Evolutionary conservation across 371 early-diverging fungal genomes (phyloP).

Genomic region (Sporodiniella umbellata): DNA sequence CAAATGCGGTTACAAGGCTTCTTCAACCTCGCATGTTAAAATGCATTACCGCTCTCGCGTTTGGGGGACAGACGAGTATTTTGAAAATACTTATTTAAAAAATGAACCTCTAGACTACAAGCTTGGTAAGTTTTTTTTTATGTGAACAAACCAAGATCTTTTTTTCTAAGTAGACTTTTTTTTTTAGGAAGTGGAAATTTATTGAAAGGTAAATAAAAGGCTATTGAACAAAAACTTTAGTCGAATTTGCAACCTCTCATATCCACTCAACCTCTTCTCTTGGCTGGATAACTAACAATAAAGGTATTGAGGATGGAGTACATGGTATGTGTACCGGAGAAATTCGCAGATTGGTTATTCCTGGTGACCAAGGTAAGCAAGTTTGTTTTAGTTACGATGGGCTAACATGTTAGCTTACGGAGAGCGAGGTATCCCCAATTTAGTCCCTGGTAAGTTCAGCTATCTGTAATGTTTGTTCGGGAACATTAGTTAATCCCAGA

Average conservation of each 20-base stretch:
- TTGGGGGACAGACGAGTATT: conserved; percentile 30
- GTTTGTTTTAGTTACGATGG: too few relatives aligned
- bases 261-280: too few relatives aligned
- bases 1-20: conserved; percentile 20
- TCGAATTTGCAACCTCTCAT: background rate
- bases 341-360: conserved; percentile 61
- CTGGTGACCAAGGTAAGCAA: conserved; percentile 42
- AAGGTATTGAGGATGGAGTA: conserved; percentile 69
- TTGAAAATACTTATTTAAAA: conserved; percentile 27
- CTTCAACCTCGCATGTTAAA: conserved; percentile 19
- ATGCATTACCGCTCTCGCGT: conserved; percentile 29
- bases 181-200: conserved; percentile 28
- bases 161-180: too few relatives aligned
- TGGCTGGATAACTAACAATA: too few relatives aligned
- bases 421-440: conserved; percentile 28
- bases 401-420: conserved; percentile 26
- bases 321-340: conserved; percentile 71
- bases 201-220: conserved; percentile 18
- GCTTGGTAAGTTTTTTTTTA: conserved; percentile 20
- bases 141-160: background rate
- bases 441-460: conserved; percentile 25
- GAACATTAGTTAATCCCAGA: background rate
- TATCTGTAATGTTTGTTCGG: background rate
- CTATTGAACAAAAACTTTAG: background rate
- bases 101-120: conserved; percentile 14